Evolutionary conservation across 768 basidiomycete genomes (phyloP).

Genomic region (Auriscalpium microsporum): DNA sequence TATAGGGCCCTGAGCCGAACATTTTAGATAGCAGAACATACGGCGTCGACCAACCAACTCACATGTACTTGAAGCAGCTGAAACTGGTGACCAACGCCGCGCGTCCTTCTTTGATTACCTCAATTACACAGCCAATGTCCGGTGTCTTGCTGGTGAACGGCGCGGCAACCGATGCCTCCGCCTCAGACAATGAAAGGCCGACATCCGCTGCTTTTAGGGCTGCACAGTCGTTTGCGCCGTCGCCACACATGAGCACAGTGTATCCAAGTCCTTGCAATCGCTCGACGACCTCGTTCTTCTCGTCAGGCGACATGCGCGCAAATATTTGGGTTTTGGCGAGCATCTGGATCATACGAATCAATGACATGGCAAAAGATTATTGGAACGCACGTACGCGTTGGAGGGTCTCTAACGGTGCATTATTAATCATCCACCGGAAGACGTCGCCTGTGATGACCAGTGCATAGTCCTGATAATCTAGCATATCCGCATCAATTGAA

Average conservation of each 20-base stretch:
- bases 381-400: conserved; percentile 59
- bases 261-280: conserved; percentile 89
- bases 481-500: conserved; percentile 60
- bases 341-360: conserved; percentile 51
- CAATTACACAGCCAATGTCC: conserved; percentile 92
- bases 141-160: conserved; percentile 92
- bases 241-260: conserved; percentile 96
- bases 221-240: conserved; percentile 98
- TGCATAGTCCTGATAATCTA: conserved; percentile 79
- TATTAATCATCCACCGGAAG: conserved; percentile 97
- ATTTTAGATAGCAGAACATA: conserved; percentile 1
- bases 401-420: conserved; percentile 87
- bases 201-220: conserved; percentile 98
- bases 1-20: conserved; percentile 74
- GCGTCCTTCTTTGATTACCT: conserved; percentile 94
- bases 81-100: conserved; percentile 96
- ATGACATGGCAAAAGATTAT: not conserved
- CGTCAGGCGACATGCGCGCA: conserved; percentile 98
- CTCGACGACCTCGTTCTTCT: conserved; percentile 98
- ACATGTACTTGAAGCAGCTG: conserved; percentile 99
- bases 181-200: conserved; percentile 92
- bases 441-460: conserved; percentile 91
- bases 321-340: conserved; percentile 94
- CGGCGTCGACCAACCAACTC: conserved; percentile 25
- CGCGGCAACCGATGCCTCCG: conserved; percentile 96